These are phyloP conservation scores for Lachancea dasiensis DNA, from an alignment of 805 yeast species.

Conservation along the genomic window DNA sequence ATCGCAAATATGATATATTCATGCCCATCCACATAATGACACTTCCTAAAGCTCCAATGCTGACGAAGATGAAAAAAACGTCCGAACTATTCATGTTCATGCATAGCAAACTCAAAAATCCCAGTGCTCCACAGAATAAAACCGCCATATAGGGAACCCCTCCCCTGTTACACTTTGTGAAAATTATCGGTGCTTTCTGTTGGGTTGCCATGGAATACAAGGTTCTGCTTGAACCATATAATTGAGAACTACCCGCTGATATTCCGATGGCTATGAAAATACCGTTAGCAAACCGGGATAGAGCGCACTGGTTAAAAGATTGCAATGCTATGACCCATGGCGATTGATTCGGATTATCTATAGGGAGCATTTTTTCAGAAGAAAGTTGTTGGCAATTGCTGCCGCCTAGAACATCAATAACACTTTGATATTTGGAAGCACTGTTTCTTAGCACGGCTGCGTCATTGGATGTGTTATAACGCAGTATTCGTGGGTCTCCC, in stretches of 20 bases:
- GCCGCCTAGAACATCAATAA: conserved; percentile 10
- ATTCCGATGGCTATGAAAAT: conserved; percentile 50
- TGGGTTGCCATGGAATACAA: conserved; percentile 49
- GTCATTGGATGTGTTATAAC: conserved; percentile 38
- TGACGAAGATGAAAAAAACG: conserved; percentile 58
- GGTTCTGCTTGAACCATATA: conserved; percentile 53
- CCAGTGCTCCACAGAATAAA: conserved; percentile 52
- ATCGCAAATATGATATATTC: conserved; percentile 56
- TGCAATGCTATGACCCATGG: conserved; percentile 58
- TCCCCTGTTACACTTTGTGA: conserved; percentile 49
- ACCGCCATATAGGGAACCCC: conserved; percentile 75
- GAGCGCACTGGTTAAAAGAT: conserved; percentile 44
- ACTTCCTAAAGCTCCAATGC: conserved; percentile 64
- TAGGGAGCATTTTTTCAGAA: neutral
- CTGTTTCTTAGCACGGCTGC: conserved; percentile 3
- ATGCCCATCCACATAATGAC: conserved; percentile 71
- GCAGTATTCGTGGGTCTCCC: conserved; percentile 64
- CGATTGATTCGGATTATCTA: conserved; percentile 42
- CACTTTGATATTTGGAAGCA: conserved; percentile 1
- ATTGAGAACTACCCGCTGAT: conserved; percentile 47
- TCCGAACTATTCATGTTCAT: conserved; percentile 49
- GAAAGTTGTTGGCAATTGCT: conserved; percentile 8
- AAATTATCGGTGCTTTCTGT: conserved; percentile 52
- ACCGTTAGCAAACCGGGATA: conserved; percentile 43
- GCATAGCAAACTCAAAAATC: conserved; percentile 53